A percentile compares a stretch with the other conserved stretches of the same genome.
phyloP scores from a whole-genome alignment of 495 filamentous ascomycete species.

The Neurospora tetraspora region DNA sequence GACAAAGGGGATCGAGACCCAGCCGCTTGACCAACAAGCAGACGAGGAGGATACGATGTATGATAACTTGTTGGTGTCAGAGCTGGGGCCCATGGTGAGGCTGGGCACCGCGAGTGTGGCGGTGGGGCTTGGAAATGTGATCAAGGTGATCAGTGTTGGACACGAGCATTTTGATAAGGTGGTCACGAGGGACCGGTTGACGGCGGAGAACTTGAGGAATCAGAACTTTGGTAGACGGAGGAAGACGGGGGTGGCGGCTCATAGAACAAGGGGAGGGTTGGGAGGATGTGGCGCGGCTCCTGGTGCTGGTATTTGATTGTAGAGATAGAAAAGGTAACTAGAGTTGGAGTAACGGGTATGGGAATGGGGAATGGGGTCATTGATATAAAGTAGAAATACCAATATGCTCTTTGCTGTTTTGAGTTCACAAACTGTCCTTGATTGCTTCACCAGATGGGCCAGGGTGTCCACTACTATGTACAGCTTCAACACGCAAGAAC shows the following conservation, averaged over 20 bases:
- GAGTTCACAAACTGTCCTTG: background rate
- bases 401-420: background rate
- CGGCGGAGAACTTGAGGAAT: slow-evolving; percentile 19
- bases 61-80: slow-evolving; percentile 45
- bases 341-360: background rate
- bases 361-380: background rate
- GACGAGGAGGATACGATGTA: slow-evolving; percentile 7
- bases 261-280: background rate
- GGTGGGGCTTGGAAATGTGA: slow-evolving; percentile 54
- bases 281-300: background rate
- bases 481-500: background rate
- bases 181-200: slow-evolving; percentile 10
- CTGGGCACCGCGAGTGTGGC: slow-evolving; percentile 50
- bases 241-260: slow-evolving; percentile 4
- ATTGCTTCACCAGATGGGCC: background rate
- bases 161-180: slow-evolving; percentile 47
- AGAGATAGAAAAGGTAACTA: background rate
- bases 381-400: background rate
- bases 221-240: slow-evolving; percentile 24
- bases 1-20: slow-evolving; percentile 24
- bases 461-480: background rate
- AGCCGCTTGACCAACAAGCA: slow-evolving; percentile 23
- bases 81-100: slow-evolving; percentile 47
- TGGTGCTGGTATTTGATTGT: background rate
- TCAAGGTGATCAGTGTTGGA: slow-evolving; percentile 55